Conservation (phyloP, 805 yeast species). For the Ogataea dorogensis region DNA sequence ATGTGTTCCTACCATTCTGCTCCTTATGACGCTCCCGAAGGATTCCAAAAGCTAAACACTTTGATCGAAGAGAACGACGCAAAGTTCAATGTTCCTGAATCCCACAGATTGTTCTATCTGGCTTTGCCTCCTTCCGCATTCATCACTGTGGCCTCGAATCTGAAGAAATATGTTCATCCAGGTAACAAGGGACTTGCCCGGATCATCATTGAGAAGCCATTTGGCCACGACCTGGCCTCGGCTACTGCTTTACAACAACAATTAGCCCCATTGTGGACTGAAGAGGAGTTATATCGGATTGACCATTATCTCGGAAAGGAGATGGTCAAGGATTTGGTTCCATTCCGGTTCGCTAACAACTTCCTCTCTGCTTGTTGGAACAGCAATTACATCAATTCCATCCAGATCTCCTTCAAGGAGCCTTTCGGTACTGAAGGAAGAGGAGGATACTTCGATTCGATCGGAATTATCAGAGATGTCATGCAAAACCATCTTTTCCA, state of each 20-base stretch:
- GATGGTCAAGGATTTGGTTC: conserved; percentile 90
- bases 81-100: conserved; percentile 41
- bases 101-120: conserved; percentile 84
- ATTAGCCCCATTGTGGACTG: conserved; percentile 83
- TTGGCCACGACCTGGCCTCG: conserved; percentile 85
- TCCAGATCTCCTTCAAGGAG: conserved; percentile 93
- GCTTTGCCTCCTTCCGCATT: conserved; percentile 96
- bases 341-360: conserved; percentile 87
- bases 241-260: conserved; percentile 73
- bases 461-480: conserved; percentile 96
- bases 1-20: conserved; percentile 72
- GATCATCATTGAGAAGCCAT: conserved; percentile 93
- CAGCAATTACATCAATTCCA: conserved; percentile 68
- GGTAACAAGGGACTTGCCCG: conserved; percentile 65
- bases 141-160: conserved; percentile 68
- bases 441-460: conserved; percentile 94
- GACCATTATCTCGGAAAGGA: conserved; percentile 98
- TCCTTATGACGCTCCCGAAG: conserved; percentile 75
- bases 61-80: conserved; percentile 60
- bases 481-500: conserved; percentile 97
- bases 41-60: conserved; percentile 58
- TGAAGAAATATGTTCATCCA: conserved; percentile 69
- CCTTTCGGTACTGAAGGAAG: conserved; percentile 99
- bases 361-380: conserved; percentile 89
- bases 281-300: conserved; percentile 90